Evolutionary conservation across 2,329 filamentous ascomycete genomes (phyloP).

Genomic region (Waltergamsia citrina): DNA sequence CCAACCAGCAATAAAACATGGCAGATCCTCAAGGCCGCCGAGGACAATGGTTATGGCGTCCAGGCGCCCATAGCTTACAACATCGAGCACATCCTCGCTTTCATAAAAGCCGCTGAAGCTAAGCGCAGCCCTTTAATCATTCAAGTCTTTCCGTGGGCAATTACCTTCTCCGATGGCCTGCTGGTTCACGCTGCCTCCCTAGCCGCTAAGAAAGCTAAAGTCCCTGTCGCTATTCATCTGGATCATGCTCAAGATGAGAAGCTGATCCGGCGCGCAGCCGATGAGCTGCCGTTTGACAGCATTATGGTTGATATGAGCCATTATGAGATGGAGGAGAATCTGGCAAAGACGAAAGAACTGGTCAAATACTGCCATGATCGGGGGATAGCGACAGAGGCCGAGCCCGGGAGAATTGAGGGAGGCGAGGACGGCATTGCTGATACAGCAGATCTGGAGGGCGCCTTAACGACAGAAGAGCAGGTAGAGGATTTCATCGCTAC

Average conservation of each 20-base stretch:
- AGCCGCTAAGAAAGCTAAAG: conserved; percentile 42
- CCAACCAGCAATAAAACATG: conserved; percentile 13
- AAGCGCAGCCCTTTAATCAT: conserved; percentile 58
- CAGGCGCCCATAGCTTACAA: conserved; percentile 48
- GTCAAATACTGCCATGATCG: conserved; percentile 50
- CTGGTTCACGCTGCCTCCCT: conserved; percentile 43
- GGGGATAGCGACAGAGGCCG: conserved; percentile 59
- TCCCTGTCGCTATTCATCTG: conserved; percentile 54
- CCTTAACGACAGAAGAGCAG: conserved; percentile 58
- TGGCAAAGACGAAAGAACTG: conserved; percentile 52
- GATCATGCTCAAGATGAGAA: conserved; percentile 56
- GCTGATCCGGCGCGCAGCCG: conserved; percentile 46
- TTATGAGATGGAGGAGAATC: conserved; percentile 61
- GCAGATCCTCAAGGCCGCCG: conserved; percentile 41
- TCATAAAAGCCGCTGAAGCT: conserved; percentile 57
- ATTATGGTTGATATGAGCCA: conserved; percentile 76
- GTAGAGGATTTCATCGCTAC: conserved; percentile 60
- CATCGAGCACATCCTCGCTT: conserved; percentile 60
- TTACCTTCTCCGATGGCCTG: conserved; percentile 48
- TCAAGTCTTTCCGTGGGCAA: conserved; percentile 64
- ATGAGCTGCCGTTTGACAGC: conserved; percentile 51
- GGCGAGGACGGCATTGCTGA: conserved; percentile 67
- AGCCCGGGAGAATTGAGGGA: conserved; percentile 54
- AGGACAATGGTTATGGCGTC: conserved; percentile 44
- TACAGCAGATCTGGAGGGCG: conserved; percentile 31